Evolutionary conservation across 805 yeast genomes (phyloP), one percentile per base, ranked within the genome.

Genomic region (Starmera caribaea): DNA sequence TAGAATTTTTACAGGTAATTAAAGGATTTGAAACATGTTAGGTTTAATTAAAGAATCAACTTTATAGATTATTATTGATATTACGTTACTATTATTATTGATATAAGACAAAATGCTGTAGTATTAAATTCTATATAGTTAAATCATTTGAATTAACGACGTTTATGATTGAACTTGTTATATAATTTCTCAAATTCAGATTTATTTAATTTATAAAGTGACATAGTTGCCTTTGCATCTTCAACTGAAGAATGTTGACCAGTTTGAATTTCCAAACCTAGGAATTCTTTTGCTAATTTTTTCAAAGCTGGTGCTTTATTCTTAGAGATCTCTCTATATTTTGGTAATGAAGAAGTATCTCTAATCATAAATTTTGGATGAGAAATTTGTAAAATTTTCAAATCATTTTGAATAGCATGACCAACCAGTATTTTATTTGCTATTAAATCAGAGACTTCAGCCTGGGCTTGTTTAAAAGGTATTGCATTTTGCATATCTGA

Each of bases 221-320:
- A 57, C 95, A 88, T 89, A 0, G 96, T 79, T 1, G 89, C 89
- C 51, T 75, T 74, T 0, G 96, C 95, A 63, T 88, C 97, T 54
- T 86, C 95, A 1, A 88, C 85, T 0, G 96, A 85, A 4, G 92
- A 81, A 62, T 89, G 96, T 44, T 76, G 71, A 1, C 80, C 86
- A 0, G 62, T 63, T 58, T 88, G 96, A 42, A 88, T 84, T 9
- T 74, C 78, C 2, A 71, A 40, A 2, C 71, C 66, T 30, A 86
- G 55, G 12, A 80, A 63, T 48, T 74, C 78, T 43, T 68, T 64
- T 2, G 82, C 61, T 27, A 88, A 61, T 45, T 73, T 78, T 55
- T 81, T 84, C 51, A 88, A 66, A 35, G 81, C 65, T 2, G 96
- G 96, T 0, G 83, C 72, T 48, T 76, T 78, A 5, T 90, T 90